These are phyloP conservation scores for Ceratobasidium theobromae DNA, from an alignment of 1,284 basidiomycete species.

Conservation along the genomic window DNA sequence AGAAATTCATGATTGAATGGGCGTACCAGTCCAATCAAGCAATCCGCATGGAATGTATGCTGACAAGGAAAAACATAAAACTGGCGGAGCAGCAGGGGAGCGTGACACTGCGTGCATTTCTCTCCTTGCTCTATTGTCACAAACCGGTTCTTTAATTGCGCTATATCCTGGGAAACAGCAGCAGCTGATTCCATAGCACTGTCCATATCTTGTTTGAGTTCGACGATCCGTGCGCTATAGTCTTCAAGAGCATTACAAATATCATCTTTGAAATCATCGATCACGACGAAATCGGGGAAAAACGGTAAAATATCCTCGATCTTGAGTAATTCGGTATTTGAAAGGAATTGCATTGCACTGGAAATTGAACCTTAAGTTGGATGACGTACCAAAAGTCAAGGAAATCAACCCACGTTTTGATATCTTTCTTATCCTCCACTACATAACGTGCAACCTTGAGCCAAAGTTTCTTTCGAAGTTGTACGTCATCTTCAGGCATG, in stretches of 20 bases:
- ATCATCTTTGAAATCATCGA: conserved; percentile 99
- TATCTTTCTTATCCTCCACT: conserved; percentile 95
- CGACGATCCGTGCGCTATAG: conserved; percentile 90
- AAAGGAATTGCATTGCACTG: conserved; percentile 95
- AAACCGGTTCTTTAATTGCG: conserved; percentile 84
- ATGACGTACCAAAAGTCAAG: conserved; percentile 13
- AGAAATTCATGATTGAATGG: conserved; percentile 28
- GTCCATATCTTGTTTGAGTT: conserved; percentile 93
- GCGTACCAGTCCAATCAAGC: conserved; percentile 84
- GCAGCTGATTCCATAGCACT: conserved; percentile 91
- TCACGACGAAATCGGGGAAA: conserved; percentile 99
- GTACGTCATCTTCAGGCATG: conserved; percentile 86
- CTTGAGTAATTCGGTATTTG: conserved; percentile 91
- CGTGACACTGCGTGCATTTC: conserved; percentile 79
- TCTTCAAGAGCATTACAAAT: conserved; percentile 95
- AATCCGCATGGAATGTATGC: conserved; percentile 94
- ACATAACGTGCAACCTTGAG: conserved; percentile 96
- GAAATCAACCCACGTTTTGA: conserved; percentile 77
- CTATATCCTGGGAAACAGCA: conserved; percentile 90
- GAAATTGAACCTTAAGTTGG: neutral
- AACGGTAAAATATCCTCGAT: conserved; percentile 99
- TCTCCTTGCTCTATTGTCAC: conserved; percentile 89
- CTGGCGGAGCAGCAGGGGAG: conserved; percentile 78
- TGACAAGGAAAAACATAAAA: conserved; percentile 99
- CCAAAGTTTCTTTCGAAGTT: conserved; percentile 94